These are phyloP conservation scores for Daldinia grandis DNA, from an alignment of 495 filamentous ascomycete species.

Conservation along the genomic window DNA sequence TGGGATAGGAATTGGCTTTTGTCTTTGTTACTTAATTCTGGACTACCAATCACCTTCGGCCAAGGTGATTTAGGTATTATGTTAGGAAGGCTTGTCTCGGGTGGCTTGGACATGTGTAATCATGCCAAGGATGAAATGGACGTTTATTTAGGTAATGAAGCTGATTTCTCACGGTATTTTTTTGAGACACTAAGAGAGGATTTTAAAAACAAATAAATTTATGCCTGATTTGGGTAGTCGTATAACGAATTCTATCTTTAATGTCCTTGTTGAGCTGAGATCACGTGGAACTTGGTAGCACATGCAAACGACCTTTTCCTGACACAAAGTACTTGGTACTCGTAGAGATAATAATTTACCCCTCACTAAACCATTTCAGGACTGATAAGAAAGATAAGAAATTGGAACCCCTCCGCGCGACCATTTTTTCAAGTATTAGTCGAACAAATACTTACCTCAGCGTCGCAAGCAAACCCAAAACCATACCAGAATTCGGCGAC, in stretches of 20 bases:
- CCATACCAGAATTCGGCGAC: background rate
- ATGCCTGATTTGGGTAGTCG: background rate
- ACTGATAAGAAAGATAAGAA: constrained; percentile 29
- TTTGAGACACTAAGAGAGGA: background rate
- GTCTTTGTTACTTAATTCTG: background rate
- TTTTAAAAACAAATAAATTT: background rate
- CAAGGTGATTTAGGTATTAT: constrained; percentile 1
- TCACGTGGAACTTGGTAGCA: background rate
- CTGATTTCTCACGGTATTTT: background rate
- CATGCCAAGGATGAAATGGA: background rate
- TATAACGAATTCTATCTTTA: too few species aligned
- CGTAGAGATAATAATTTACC: constrained; percentile 5
- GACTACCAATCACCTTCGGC: background rate
- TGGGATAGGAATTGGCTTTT: background rate
- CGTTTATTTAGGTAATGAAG: constrained; percentile 2
- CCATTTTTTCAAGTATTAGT: constrained; percentile 5
- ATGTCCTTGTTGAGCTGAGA: background rate
- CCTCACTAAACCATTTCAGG: constrained; percentile 19
- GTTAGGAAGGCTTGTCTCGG: background rate
- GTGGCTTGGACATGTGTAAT: background rate
- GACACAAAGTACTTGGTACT: too few species aligned
- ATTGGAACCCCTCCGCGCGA: constrained; percentile 15
- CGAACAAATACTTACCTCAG: background rate
- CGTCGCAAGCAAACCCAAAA: background rate
- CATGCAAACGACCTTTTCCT: background rate